Conservation (phyloP, 2,329 filamentous ascomycete species). For the Onygenales sp. region DNA sequence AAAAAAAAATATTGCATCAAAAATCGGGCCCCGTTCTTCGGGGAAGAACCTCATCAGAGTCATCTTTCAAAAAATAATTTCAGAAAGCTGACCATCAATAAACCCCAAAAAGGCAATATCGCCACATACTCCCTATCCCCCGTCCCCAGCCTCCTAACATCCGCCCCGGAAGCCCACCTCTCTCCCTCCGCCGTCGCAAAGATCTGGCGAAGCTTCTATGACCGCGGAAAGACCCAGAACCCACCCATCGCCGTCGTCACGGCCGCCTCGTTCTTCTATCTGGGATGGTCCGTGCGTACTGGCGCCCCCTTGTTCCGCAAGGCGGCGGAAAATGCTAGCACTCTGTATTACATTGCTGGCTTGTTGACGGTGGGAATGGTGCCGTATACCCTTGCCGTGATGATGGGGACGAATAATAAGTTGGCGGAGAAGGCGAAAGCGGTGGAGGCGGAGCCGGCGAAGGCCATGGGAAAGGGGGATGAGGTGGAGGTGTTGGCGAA, state of each 20-base stretch:
- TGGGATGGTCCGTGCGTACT: constrained; percentile 18
- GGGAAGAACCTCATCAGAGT: too few species aligned
- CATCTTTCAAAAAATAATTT: not conserved
- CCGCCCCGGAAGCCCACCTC: constrained; percentile 8
- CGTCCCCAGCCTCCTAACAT: constrained; percentile 19
- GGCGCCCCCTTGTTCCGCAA: constrained; percentile 7
- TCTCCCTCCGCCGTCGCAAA: constrained; percentile 17
- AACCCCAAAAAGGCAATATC: constrained; percentile 18
- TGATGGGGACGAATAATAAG: constrained; percentile 20
- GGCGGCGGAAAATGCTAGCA: constrained; percentile 3
- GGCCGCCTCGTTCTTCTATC: constrained; percentile 40
- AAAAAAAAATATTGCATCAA: not conserved
- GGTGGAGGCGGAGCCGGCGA: constrained; percentile 14
- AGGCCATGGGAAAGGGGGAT: constrained; percentile 11
- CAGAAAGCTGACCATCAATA: not conserved
- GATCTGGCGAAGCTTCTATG: constrained; percentile 22
- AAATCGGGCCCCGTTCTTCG: too few species aligned
- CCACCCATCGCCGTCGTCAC: constrained; percentile 45
- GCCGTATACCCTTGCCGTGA: constrained; percentile 22
- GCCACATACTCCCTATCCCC: constrained; percentile 15
- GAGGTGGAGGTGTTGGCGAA: constrained; percentile 10
- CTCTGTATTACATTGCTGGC: constrained; percentile 20
- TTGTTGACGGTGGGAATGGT: constrained; percentile 22
- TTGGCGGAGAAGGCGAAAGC: constrained; percentile 19
- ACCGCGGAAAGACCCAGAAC: constrained; percentile 46